Evolutionary conservation across 495 filamentous ascomycete species (phyloP), one percentile per base, ranked within the genome.

Genomic region (Hypoxylon perforatum): DNA sequence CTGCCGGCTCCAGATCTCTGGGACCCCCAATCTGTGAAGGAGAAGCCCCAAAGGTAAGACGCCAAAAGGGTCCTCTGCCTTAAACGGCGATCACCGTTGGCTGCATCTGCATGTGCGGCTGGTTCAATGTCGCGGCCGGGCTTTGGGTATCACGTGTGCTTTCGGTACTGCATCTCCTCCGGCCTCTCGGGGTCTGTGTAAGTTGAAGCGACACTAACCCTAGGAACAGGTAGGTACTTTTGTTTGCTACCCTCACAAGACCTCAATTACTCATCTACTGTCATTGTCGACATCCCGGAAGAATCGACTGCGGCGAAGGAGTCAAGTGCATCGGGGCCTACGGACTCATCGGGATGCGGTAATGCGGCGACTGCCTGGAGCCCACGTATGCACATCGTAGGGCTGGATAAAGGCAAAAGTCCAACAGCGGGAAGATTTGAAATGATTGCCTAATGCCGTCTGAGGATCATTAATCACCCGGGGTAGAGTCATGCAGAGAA

Each of bases 1-100:
- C 64, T 67, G 38, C 54, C 55, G 49, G 60, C 63, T 69, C 65
- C 59, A 63, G 65, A 69, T 58, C 55, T 46, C 18, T 59, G 58
- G 65, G 54, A 38, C 41, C 56, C n/a, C 47, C 12, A 45, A 50
- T 60, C 51, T 51, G 19, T 7, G 25, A 28, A 28, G 25, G 7
- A 28, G 25, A 28, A 28, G 25, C 25, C 3, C 58, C 52, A 64
- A 61, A 60, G 10, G 19, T 4, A 61, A 21, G 25, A 55, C 47
- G 17, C n/a, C 36, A 36, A 46, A 53, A 4, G 22, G 2, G 21
- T 23, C 14, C 21, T 33, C 25, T 4, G 22, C 47, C 21, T 49
- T 15, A 41, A 63, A 52, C 65, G 55, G 60, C 65, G 60, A 47
- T 35, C 35, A 17, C 66, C 66, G 56, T 45, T 59, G 21, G 17